Conservation (phyloP, 192 early-diverging fungal species). For the Mortierella antarctica region DNA sequence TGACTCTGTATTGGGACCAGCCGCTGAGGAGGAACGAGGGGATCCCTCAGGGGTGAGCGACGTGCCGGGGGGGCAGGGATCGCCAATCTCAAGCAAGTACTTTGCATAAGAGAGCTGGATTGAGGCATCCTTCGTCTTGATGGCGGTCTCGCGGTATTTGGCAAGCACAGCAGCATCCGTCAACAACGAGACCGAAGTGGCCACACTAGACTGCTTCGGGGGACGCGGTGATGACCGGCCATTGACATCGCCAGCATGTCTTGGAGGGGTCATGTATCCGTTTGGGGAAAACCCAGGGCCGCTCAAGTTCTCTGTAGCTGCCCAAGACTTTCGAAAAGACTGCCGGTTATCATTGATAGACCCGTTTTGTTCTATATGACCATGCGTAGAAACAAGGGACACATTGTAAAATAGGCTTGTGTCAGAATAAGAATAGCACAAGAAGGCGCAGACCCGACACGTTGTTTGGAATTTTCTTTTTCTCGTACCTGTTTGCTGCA, state of each 20-base stretch:
- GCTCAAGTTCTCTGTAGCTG: constrained; percentile 17
- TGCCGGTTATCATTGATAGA: neutral
- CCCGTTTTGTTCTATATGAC: neutral
- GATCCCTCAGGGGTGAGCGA: neutral
- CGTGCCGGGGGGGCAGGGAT: neutral
- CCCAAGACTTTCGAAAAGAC: constrained; percentile 31
- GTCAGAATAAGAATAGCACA: no score
- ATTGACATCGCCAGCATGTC: neutral
- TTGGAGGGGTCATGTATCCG: constrained; percentile 38
- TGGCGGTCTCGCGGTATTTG: constrained; percentile 81
- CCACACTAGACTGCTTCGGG: constrained; percentile 9
- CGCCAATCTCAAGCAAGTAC: constrained; percentile 77
- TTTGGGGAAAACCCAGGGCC: neutral
- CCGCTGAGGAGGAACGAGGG: constrained; percentile 2
- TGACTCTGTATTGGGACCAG: neutral
- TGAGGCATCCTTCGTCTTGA: constrained; percentile 77
- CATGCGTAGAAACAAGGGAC: neutral
- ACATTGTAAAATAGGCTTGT: neutral
- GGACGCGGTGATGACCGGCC: neutral
- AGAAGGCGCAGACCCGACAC: neutral
- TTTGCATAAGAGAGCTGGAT: constrained; percentile 82
- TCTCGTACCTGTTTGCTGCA: constrained; percentile 5
- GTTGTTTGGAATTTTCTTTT: neutral
- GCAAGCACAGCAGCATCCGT: constrained; percentile 58
- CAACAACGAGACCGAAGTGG: constrained; percentile 38